Evolutionary conservation across 768 basidiomycete species (phyloP).

Genomic region (Trametes elegans): DNA sequence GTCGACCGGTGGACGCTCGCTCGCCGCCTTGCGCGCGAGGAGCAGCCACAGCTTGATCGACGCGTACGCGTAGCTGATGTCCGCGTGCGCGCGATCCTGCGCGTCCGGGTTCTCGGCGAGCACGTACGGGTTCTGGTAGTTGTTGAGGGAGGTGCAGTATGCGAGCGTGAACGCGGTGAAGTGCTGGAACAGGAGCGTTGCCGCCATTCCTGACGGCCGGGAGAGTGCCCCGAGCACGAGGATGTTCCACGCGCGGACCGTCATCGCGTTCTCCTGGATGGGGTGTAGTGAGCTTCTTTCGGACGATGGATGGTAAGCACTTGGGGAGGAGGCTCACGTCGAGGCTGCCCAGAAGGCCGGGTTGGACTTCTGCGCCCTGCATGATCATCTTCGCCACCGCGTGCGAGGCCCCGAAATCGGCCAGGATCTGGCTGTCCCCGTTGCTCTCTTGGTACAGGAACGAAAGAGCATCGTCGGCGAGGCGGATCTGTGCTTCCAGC

Average conservation of each 20-base stretch:
- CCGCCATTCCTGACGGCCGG: conserved; percentile 31
- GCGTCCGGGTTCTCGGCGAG: conserved; percentile 27
- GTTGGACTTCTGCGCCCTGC: conserved; percentile 45
- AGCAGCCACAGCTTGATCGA: conserved; percentile 73
- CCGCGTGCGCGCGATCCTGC: conserved; percentile 46
- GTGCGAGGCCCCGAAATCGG: conserved; percentile 51
- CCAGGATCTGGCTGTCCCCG: conserved; percentile 44
- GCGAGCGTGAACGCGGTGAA: conserved; percentile 47
- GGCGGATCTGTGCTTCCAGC: conserved; percentile 33
- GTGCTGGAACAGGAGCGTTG: conserved; percentile 47
- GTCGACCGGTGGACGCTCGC: not conserved
- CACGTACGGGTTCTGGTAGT: conserved; percentile 32
- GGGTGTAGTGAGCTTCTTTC: not conserved
- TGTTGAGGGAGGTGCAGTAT: conserved; percentile 46
- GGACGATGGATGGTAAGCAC: not conserved
- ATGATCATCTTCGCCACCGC: conserved; percentile 54
- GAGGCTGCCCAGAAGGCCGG: conserved; percentile 37
- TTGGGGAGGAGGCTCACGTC: conserved; percentile 26
- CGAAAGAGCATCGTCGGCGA: conserved; percentile 50
- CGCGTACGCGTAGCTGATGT: conserved; percentile 68
- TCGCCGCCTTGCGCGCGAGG: conserved; percentile 41
- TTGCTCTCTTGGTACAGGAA: conserved; percentile 53
- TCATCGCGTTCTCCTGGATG: conserved; percentile 13
- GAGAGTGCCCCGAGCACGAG: conserved; percentile 54
- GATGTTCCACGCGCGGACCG: conserved; percentile 65